A percentile compares a stretch with the other conserved stretches of the same genome.
Conservation (phyloP, 352 stramenopile species). For the Phytophthora chlamydospora region DNA sequence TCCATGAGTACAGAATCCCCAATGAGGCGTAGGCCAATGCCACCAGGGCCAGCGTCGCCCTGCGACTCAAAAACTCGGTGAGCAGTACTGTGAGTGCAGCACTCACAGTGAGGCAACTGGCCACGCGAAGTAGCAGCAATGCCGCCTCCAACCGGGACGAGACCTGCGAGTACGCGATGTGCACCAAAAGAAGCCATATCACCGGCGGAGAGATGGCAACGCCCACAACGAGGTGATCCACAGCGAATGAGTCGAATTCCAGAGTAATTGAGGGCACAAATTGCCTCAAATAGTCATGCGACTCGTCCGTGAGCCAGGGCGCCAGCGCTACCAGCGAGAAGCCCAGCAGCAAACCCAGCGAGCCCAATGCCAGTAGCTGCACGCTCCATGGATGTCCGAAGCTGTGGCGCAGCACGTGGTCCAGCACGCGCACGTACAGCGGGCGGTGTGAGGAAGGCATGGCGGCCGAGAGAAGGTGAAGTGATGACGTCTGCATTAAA, state of each 20-base stretch:
- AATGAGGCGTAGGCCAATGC: conserved; percentile 66
- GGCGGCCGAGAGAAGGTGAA: neutral
- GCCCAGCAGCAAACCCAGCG: conserved; percentile 55
- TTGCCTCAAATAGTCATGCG: conserved; percentile 49
- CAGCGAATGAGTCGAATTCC: conserved; percentile 62
- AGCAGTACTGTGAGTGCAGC: conserved; percentile 77
- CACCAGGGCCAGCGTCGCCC: conserved; percentile 74
- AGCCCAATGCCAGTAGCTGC: conserved; percentile 54
- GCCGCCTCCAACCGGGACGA: conserved; percentile 53
- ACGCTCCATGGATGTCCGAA: conserved; percentile 65
- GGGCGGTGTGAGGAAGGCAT: conserved; percentile 16
- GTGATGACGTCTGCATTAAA: neutral
- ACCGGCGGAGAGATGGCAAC: conserved; percentile 65
- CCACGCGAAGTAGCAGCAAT: conserved; percentile 62
- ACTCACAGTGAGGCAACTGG: conserved; percentile 69
- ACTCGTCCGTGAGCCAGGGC: conserved; percentile 61
- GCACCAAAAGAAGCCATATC: conserved; percentile 69
- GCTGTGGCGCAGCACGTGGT: conserved; percentile 53
- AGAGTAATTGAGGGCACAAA: conserved; percentile 58
- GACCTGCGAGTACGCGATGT: conserved; percentile 67
- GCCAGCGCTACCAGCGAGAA: conserved; percentile 58
- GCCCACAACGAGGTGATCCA: conserved; percentile 76
- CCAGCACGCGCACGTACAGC: conserved; percentile 42
- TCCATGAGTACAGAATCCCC: conserved; percentile 82
- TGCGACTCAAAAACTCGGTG: conserved; percentile 75